Conservation (phyloP, 257 asterid species). For the Rehmannia glutinosa region DNA sequence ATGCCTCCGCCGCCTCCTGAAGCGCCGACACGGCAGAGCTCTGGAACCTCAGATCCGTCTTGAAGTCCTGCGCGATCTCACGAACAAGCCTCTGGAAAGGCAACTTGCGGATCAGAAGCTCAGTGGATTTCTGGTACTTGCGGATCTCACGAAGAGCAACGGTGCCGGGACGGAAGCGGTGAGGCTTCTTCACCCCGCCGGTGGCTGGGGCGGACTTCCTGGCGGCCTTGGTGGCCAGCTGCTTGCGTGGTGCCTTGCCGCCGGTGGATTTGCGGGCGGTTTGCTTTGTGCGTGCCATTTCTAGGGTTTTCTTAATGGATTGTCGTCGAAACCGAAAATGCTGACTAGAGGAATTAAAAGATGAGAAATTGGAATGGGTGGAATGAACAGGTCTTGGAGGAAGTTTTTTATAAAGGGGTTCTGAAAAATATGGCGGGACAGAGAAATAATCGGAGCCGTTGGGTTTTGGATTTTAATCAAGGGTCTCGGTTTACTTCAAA, state of each 20-base stretch:
- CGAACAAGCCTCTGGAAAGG: constrained; percentile 47
- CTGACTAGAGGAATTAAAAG: too few relatives aligned
- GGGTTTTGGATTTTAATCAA: background rate
- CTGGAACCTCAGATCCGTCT: constrained; percentile 42
- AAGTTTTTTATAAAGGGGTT: constrained; percentile 11
- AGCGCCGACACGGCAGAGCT: constrained; percentile 38
- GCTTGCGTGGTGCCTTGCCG: constrained; percentile 45
- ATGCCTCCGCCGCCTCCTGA: constrained; percentile 39
- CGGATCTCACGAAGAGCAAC: constrained; percentile 42
- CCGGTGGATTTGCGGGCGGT: constrained; percentile 45
- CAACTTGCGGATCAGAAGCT: constrained; percentile 37
- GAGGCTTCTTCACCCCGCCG: constrained; percentile 50
- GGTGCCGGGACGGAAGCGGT: constrained; percentile 41
- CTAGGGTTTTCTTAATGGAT: too few relatives aligned
- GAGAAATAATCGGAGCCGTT: constrained; percentile 9
- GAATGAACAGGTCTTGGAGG: background rate
- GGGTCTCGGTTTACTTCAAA: background rate
- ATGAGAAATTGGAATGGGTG: background rate
- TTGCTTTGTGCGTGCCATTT: constrained; percentile 43
- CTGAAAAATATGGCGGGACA: constrained; percentile 30
- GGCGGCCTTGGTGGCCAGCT: constrained; percentile 43
- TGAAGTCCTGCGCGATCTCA: constrained; percentile 42
- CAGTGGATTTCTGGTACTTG: constrained; percentile 36
- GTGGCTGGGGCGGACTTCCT: constrained; percentile 47
- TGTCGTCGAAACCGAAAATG: too few relatives aligned